phyloP scores from a whole-genome alignment of 169 alveolate genomes.

The Eimeria tenella region DNA sequence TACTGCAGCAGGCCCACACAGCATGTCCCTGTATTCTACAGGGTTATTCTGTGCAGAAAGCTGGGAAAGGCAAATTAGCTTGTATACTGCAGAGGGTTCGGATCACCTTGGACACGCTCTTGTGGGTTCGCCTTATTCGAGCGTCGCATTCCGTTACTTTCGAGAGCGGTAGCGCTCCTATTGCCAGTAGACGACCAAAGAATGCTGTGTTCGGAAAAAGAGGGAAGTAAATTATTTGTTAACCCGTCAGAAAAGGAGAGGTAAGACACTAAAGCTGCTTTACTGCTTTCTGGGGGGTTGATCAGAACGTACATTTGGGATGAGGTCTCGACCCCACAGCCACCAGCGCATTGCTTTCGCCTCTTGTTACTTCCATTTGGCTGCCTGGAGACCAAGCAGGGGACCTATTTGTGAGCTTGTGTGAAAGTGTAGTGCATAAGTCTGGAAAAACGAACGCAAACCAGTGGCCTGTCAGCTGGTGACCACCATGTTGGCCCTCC shows the following conservation, averaged over 20 bases:
- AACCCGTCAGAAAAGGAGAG: neutral
- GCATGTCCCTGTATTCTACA: too few species aligned
- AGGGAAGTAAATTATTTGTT: neutral
- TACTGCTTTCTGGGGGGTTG: neutral
- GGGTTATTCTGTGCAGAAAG: too few species aligned
- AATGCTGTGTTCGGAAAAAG: conserved; percentile 1
- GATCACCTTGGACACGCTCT: conserved; percentile 12
- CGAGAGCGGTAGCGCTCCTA: conserved; percentile 31
- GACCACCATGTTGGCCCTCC: too few species aligned
- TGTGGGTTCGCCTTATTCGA: neutral
- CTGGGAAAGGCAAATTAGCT: neutral
- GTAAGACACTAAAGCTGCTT: neutral
- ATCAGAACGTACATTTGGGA: conserved; percentile 23
- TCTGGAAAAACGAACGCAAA: neutral
- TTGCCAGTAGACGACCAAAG: conserved; percentile 25
- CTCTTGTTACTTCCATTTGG: conserved; percentile 28
- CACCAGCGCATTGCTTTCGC: conserved; percentile 15
- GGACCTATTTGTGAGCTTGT: neutral
- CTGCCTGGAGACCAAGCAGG: neutral
- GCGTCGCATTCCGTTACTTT: neutral
- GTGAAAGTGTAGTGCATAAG: neutral
- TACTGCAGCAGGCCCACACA: conserved; percentile 15
- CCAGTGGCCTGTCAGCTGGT: neutral
- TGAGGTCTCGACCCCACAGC: conserved; percentile 45
- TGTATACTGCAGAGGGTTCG: neutral